Evolutionary conservation across 345 rosid species (phyloP).

Genomic region (Noccaea caerulescens): DNA sequence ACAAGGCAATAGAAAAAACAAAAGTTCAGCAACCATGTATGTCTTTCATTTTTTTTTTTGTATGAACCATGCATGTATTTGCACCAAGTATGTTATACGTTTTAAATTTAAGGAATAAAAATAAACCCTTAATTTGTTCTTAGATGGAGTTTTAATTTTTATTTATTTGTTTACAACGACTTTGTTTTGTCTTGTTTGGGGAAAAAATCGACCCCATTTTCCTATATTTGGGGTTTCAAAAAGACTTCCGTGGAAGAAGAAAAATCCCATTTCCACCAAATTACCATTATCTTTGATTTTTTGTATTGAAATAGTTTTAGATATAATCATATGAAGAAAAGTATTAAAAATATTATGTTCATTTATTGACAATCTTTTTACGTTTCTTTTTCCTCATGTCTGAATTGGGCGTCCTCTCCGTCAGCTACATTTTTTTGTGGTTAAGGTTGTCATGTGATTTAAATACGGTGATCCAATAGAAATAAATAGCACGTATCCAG

Average conservation of each 20-base stretch:
- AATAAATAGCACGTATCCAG: constrained; percentile 2
- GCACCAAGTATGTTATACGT: constrained; percentile 22
- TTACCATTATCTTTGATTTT: constrained; percentile 1
- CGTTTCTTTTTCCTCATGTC: constrained; percentile 4
- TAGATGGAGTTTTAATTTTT: constrained; percentile 10
- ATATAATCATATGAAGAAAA: neutral
- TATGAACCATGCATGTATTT: no score
- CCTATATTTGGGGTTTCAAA: constrained; percentile 19
- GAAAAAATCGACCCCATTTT: constrained; percentile 3
- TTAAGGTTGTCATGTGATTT: neutral
- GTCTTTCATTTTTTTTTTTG: neutral
- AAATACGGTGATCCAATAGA: neutral
- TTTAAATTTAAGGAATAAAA: neutral
- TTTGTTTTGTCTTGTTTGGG: constrained; percentile 21
- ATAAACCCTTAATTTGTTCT: neutral
- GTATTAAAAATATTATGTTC: neutral
- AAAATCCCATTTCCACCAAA: constrained; percentile 7
- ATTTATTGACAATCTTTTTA: neutral
- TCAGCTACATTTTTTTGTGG: neutral
- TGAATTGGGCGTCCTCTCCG: neutral
- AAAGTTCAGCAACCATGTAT: constrained; percentile 38
- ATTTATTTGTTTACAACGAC: constrained; percentile 13
- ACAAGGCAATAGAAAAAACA: constrained; percentile 22
- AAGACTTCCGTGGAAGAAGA: constrained; percentile 8
- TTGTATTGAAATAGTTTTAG: neutral